Base-by-base conservation (phyloP, 2,329 filamentous ascomycete genomes). In the Fonsecaea pedrosoi region DNA sequence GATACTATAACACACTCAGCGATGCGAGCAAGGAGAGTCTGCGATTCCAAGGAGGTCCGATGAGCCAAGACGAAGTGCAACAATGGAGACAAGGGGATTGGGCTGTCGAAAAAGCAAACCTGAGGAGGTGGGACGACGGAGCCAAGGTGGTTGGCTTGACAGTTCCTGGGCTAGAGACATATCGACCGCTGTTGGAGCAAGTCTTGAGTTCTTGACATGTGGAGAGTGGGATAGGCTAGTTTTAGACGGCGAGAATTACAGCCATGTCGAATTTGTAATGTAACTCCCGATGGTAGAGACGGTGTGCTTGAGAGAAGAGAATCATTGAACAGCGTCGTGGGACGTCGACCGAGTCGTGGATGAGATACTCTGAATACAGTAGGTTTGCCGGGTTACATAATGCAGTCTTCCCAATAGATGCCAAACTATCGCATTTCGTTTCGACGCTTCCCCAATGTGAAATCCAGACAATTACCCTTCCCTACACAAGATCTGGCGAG, bases 11-110 rank as follows among this genome's bases (percentile, higher is more conserved):
- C 50, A 69, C 69, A 4, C 40, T 75, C 25, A 74, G 73, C 62
- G 70, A 75, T 55, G 69, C 71, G 2, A 75, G 74, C 57, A 75
- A 76, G 57, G 60, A 65, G 50, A 74, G 72, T 25, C 62, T 76
- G 56, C 66, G 59, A 1, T 74, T 62, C 8, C 58, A 75, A 69
- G 73, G 74, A 25, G 74, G 74, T 1, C 63, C 59, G 4, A 74
- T 74, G 54, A 72, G 62, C 5, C 37, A 57, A 2, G 53, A 71
- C 1, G 66, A 75, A 35, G 63, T 74, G 7, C 54, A 30, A 13
- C 53, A 69, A 54, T 71, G 70, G 34, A 67, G 71, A 42, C 64
- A 70, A 35, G 71, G 74, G 25, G 68, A 69, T 8, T 70, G 71
- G 67, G 69, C 73, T 2, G 58, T 65, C 7, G 71, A 65, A 10